These are phyloP conservation scores for Cicer pinnatifidum DNA, from an alignment of 306 rosid genomes.

Conservation along the genomic window DNA sequence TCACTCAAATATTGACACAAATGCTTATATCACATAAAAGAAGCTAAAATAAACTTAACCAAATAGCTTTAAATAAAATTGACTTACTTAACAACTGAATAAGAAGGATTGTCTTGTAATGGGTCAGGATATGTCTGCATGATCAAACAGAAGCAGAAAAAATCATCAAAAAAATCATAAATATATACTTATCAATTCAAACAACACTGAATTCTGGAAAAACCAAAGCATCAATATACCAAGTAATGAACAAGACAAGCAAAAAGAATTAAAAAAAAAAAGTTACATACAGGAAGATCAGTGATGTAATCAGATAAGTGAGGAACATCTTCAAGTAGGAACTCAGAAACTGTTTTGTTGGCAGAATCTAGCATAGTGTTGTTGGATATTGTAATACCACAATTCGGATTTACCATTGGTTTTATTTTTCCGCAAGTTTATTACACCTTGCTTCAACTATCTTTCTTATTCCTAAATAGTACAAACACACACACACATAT, in stretches of 20 bases:
- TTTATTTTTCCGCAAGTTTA: slow-evolving; percentile 3
- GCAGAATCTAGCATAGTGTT: slow-evolving; percentile 9
- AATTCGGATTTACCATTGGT: neutral
- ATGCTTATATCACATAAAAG: neutral
- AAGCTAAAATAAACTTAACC: neutral
- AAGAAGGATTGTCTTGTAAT: slow-evolving; percentile 83
- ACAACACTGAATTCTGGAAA: neutral
- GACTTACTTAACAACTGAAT: slow-evolving; percentile 85
- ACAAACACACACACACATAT: neutral
- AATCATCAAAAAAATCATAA: neutral
- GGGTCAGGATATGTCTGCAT: slow-evolving; percentile 79
- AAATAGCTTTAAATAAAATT: neutral
- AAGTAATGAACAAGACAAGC: neutral
- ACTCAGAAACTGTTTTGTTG: neutral
- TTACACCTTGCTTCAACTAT: neutral
- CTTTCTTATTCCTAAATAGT: neutral
- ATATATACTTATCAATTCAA: neutral
- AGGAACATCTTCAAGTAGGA: slow-evolving; percentile 16
- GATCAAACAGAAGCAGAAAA: slow-evolving; percentile 30
- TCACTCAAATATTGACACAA: neutral
- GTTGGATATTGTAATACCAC: neutral
- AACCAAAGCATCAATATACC: neutral
- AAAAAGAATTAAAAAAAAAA: neutral
- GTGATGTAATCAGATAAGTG: slow-evolving; percentile 22
- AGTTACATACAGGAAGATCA: slow-evolving; percentile 9